These are phyloP conservation scores for Colletotrichum tropicale DNA, from an alignment of 2,329 filamentous ascomycete genomes.

Conservation along the genomic window DNA sequence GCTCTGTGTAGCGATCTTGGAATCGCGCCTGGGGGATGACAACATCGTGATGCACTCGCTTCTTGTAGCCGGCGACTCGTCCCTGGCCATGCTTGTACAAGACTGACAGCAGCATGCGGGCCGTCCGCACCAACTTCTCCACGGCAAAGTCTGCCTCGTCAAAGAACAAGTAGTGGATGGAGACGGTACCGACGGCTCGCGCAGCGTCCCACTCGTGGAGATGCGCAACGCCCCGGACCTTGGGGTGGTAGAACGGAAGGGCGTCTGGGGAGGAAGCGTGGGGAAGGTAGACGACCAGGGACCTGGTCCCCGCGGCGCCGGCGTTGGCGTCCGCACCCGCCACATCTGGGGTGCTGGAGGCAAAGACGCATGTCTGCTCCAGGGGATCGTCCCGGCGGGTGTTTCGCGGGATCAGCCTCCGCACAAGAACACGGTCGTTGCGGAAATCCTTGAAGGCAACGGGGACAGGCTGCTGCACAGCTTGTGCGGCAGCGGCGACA, in stretches of 20 bases:
- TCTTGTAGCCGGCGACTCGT: slow-evolving; percentile 69
- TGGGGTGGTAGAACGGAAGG: slow-evolving; percentile 89
- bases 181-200: slow-evolving; percentile 53
- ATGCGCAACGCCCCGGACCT: slow-evolving; percentile 75
- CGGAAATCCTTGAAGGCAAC: slow-evolving; percentile 50
- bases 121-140: slow-evolving; percentile 67
- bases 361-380: slow-evolving; percentile 83
- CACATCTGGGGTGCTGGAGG: slow-evolving; percentile 36
- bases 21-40: slow-evolving; percentile 77
- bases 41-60: slow-evolving; percentile 83
- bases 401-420: slow-evolving; percentile 83
- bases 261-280: slow-evolving; percentile 66
- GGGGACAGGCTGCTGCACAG: slow-evolving; percentile 33
- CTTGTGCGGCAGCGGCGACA: slow-evolving; percentile 25
- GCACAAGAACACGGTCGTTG: slow-evolving; percentile 68
- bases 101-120: slow-evolving; percentile 69
- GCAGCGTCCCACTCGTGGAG: slow-evolving; percentile 67
- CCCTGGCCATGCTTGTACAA: slow-evolving; percentile 78
- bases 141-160: slow-evolving; percentile 28
- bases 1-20: slow-evolving; percentile 79
- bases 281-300: slow-evolving; percentile 78
- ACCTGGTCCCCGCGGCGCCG: slow-evolving; percentile 30
- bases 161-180: slow-evolving; percentile 66
- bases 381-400: slow-evolving; percentile 74
- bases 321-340: neutral